Evolutionary conservation across 441 rosid species (phyloP), one percentile per base, ranked within the genome.

Genomic region (Erodium moschatum): DNA sequence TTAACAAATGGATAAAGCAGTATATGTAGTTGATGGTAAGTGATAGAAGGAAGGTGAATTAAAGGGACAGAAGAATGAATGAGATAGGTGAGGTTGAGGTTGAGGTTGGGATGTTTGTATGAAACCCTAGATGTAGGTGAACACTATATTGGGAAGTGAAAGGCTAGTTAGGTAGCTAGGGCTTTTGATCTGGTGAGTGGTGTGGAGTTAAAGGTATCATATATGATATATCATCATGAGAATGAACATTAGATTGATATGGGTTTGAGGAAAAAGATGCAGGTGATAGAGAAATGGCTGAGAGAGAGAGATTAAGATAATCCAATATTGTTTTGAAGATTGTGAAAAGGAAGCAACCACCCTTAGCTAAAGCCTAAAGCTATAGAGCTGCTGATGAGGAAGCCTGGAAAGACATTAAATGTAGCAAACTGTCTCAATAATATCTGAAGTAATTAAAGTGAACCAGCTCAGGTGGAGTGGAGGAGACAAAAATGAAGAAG

Each of bases 101-200:
- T n/a, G n/a, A n/a, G n/a, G 13, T 19, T 20, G 64, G 64, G 64
- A 60, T 60, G 64, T 58, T 60, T 56, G 62, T 21, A 20, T 60
- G 31, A 60, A 60, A 60, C 64, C 64, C 64, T 60, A 60, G 64
- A 12, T 60, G 20, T 10, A 9, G 12, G 10, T 19, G 24, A 19
- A 56, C 8, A 20, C 13, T 19, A 19, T 58, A 16, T 18, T 56
- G 62, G 16, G 10, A 56, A 60, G 64, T 60, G 64, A 20, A 60
- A 60, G 64, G 31, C 64, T 60, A 20, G 2, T 60, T 0, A 11
- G 5, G n/a, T 60, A 60, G 62, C 11, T 56, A 56, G 62, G 62
- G 62, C 62, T 50, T 54, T 18, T 54, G 6, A 19, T 52, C 19
- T n/a, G 9, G 19, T 16, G n/a, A n/a, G 60, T 52, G 15, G 5